phyloP scores from a whole-genome alignment of 441 rosid species.

The Pelargonium citronellum region DNA sequence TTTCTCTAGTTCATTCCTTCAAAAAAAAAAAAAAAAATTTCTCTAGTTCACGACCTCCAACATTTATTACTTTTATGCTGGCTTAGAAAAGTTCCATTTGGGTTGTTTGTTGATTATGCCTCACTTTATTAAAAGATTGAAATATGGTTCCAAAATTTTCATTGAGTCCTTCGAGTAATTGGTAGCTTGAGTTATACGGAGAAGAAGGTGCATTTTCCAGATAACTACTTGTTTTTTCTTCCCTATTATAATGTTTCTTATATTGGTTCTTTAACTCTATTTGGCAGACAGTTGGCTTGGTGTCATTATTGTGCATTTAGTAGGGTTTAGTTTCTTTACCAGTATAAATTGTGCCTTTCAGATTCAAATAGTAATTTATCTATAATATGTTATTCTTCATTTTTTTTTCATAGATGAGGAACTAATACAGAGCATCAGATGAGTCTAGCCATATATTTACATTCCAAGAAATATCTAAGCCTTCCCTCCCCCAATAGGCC shows the following conservation, averaged over 20 bases:
- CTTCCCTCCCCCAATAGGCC: too few species aligned
- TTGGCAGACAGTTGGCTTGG: not conserved
- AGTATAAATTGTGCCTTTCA: not conserved
- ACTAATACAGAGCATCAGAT: too few species aligned
- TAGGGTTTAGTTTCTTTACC: not conserved
- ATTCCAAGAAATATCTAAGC: too few species aligned
- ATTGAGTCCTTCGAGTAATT: not conserved
- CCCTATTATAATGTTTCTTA: not conserved
- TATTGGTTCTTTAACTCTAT: not conserved
- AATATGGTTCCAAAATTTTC: not conserved
- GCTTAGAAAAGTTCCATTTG: not conserved
- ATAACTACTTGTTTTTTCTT: not conserved
- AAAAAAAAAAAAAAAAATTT: too few species aligned
- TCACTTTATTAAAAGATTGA: not conserved
- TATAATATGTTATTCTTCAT: not conserved
- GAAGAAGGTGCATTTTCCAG: not conserved
- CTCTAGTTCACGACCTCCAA: too few species aligned
- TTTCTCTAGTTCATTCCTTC: not conserved
- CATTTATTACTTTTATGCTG: not conserved
- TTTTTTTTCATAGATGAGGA: too few species aligned
- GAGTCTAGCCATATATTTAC: too few species aligned
- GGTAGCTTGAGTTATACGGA: not conserved
- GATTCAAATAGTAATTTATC: not conserved
- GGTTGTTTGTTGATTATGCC: not conserved
- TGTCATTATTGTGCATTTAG: not conserved